These are phyloP conservation scores for Saussurea involucrata DNA, from an alignment of 129 eudicot species.

Conservation along the genomic window DNA sequence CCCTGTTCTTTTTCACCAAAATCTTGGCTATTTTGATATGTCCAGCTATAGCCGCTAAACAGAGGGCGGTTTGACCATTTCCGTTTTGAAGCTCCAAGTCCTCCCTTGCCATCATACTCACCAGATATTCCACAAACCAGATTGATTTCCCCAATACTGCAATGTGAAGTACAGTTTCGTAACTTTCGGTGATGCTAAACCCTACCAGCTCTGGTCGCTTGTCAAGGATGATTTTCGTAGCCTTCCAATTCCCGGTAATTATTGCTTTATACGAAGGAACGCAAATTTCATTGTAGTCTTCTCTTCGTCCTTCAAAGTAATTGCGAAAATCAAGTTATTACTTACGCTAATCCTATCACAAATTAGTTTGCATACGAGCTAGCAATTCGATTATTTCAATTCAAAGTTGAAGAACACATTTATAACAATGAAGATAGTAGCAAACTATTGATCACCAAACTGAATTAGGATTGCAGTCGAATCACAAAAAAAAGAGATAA, in stretches of 20 bases:
- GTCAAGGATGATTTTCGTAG: conserved; percentile 10
- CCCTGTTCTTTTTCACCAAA: conserved; percentile 22
- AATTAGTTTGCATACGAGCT: neutral
- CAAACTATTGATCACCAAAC: neutral
- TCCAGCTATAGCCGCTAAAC: conserved; percentile 42
- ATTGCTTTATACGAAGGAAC: conserved; percentile 14
- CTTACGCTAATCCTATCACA: neutral
- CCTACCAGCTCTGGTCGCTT: neutral
- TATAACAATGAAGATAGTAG: neutral
- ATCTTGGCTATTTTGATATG: conserved; percentile 18
- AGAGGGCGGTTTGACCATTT: conserved; percentile 32
- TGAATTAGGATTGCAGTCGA: neutral
- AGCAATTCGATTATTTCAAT: neutral
- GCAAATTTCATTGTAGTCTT: conserved; percentile 7
- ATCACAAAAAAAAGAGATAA: neutral
- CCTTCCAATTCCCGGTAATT: conserved; percentile 5
- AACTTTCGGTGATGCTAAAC: conserved; percentile 24
- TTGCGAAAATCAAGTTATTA: neutral
- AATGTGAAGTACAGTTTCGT: conserved; percentile 43
- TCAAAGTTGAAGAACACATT: neutral
- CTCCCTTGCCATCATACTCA: conserved; percentile 4
- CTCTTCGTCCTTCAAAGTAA: conserved; percentile 8
- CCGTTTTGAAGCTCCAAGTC: conserved; percentile 27
- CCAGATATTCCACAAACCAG: conserved; percentile 14
- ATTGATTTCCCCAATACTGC: conserved; percentile 25